Evolutionary conservation across 441 rosid species (phyloP), one percentile per base, ranked within the genome.

Genomic region (Populus hybrid): DNA sequence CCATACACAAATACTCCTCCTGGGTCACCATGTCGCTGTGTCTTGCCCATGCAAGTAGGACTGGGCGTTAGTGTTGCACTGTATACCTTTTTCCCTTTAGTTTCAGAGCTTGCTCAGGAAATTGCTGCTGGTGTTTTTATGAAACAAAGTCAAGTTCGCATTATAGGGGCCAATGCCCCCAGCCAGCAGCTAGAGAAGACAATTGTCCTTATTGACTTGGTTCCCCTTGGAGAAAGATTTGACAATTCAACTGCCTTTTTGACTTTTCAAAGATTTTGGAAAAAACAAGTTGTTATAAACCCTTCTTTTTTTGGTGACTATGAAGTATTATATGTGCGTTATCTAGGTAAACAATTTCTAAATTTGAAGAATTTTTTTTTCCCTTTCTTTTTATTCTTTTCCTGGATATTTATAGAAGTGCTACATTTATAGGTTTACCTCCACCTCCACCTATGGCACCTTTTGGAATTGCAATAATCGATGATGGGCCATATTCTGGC

Each of bases 81-180:
- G 8, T 95, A 94, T 77, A 92, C 94, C 81, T 95, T 95, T 90
- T 95, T 95, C 84, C 99, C 99, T 20, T 85, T 90, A 90, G 97
- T 95, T 78, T 90, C 95, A 16, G 95, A 94, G 84, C 88, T 95
- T 63, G 97, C 99, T 54, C 78, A 79, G 34, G 98, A 92, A 87
- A 85, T 92, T 71, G 89, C 97, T 71, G 86, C 90, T 21, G 98
- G 99, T 38, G 94, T 94, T 81, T 95, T 94, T 81, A 90, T 94
- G 97, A 94, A 88, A 79, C 97, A 90, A 83, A 91, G 99, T 82
- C 99, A 95, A 87, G 99, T 95, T 65, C 91, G 94, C 34, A 91
- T 95, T 18, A 92, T 94, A 86, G 99, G 98, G 75, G 99, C 99
- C 32, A 94, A 89, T 72, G 97, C 98, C 46, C 95, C 95, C 75